A percentile compares a stretch with the other conserved stretches of the same genome.
These are phyloP conservation scores for Arxiozyma telluris DNA, from an alignment of 1,139 yeast genomes.

Conservation along the genomic window DNA sequence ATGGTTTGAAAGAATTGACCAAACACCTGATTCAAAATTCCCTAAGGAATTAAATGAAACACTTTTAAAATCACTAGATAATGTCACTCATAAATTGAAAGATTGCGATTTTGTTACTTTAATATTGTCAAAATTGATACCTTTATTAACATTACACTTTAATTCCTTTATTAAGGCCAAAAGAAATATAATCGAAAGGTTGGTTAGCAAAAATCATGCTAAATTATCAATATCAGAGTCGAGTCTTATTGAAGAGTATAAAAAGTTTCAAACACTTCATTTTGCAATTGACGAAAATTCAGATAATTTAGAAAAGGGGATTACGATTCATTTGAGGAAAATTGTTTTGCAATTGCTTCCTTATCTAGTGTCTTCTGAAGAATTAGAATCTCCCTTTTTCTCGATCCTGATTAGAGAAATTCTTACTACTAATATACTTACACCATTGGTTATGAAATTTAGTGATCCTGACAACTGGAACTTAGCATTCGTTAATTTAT, in stretches of 20 bases:
- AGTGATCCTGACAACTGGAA: conserved; percentile 77
- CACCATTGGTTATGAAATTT: conserved; percentile 48
- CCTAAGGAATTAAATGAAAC: conserved; percentile 45
- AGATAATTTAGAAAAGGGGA: conserved; percentile 33
- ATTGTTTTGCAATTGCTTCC: conserved; percentile 43
- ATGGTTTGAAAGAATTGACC: conserved; percentile 48
- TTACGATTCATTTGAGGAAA: conserved; percentile 45
- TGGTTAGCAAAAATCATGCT: conserved; percentile 29
- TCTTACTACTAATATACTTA: conserved; percentile 45
- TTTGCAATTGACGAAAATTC: conserved; percentile 44
- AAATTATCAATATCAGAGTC: conserved; percentile 43
- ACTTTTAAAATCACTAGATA: conserved; percentile 37
- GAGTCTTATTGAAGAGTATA: conserved; percentile 47
- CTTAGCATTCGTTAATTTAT: conserved; percentile 47
- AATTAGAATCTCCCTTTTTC: conserved; percentile 44
- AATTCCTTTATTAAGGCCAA: conserved; percentile 14
- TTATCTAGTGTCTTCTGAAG: conserved; percentile 40
- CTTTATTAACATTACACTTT: conserved; percentile 60
- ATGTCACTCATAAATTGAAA: conserved; percentile 37
- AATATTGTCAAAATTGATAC: conserved; percentile 50
- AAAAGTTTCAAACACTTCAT: conserved; percentile 48
- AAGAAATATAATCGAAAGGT: conserved; percentile 7
- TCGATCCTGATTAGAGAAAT: conserved; percentile 52
- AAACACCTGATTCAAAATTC: conserved; percentile 37
- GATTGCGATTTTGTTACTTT: conserved; percentile 48